Conservation (phyloP, 805 yeast species). For the Cyberlindnera nakhonratchasimensis region DNA sequence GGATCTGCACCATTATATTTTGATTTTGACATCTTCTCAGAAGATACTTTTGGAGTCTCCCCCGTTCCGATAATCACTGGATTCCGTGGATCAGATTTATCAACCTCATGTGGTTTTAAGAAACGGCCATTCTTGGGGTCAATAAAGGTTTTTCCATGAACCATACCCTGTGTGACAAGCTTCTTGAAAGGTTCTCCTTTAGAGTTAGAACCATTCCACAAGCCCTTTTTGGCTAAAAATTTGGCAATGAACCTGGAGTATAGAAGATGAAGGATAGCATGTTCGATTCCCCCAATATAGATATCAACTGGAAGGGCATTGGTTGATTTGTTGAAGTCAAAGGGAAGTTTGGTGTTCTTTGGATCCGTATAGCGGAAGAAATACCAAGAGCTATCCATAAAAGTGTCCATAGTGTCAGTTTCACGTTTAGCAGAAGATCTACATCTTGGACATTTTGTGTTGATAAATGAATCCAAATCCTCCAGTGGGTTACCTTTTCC, state of each 20-base stretch:
- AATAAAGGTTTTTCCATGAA: slow-evolving; percentile 80
- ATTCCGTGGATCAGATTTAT: slow-evolving; percentile 34
- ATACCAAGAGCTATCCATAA: slow-evolving; percentile 98
- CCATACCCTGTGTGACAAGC: slow-evolving; percentile 96
- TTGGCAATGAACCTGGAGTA: slow-evolving; percentile 86
- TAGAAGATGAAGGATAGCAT: slow-evolving; percentile 87
- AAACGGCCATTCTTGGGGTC: slow-evolving; percentile 74
- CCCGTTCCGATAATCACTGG: slow-evolving; percentile 52
- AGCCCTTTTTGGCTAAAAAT: slow-evolving; percentile 61
- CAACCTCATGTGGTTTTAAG: slow-evolving; percentile 75
- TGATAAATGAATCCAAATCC: slow-evolving; percentile 61
- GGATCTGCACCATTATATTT: slow-evolving; percentile 96
- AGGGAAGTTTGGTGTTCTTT: slow-evolving; percentile 52
- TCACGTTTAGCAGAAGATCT: slow-evolving; percentile 74
- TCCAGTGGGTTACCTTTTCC: slow-evolving; percentile 68
- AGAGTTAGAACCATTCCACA: slow-evolving; percentile 58
- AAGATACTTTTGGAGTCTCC: slow-evolving; percentile 49
- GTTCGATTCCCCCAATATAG: slow-evolving; percentile 95
- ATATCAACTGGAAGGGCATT: slow-evolving; percentile 77
- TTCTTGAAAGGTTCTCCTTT: slow-evolving; percentile 78
- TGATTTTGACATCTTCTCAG: slow-evolving; percentile 95
- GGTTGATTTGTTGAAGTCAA: slow-evolving; percentile 47
- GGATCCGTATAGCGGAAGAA: slow-evolving; percentile 82
- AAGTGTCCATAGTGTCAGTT: slow-evolving; percentile 98
- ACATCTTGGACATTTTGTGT: slow-evolving; percentile 81